Evolutionary conservation across 768 basidiomycete genomes (phyloP).

Genomic region (Nevesoporus exiguus): DNA sequence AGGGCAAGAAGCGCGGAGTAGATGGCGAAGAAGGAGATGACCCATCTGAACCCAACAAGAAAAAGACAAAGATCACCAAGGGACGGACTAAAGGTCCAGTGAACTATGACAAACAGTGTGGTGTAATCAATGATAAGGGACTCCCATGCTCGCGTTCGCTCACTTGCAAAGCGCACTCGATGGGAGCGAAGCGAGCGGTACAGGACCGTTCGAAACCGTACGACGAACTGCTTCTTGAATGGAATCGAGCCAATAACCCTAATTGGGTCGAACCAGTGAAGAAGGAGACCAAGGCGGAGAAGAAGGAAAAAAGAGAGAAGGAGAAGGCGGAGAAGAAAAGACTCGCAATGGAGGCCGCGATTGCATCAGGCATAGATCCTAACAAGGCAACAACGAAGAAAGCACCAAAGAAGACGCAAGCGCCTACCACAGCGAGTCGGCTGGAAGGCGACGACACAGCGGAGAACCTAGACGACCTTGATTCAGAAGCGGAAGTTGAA

Average conservation of each 20-base stretch:
- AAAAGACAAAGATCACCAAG: slow-evolving; percentile 80
- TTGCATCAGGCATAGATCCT: slow-evolving; percentile 52
- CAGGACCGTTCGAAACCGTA: slow-evolving; percentile 79
- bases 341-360: slow-evolving; percentile 65
- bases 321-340: slow-evolving; percentile 84
- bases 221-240: slow-evolving; percentile 86
- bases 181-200: slow-evolving; percentile 94
- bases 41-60: slow-evolving; percentile 63
- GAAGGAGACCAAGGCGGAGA: slow-evolving; percentile 81
- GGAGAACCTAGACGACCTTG: slow-evolving; percentile 75
- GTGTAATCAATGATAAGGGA: slow-evolving; percentile 94
- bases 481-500: slow-evolving; percentile 85
- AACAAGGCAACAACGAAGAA: slow-evolving; percentile 52
- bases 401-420: slow-evolving; percentile 57
- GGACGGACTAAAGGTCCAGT: slow-evolving; percentile 82
- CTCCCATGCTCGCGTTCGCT: slow-evolving; percentile 91
- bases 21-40: slow-evolving; percentile 70
- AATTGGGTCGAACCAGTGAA: slow-evolving; percentile 88
- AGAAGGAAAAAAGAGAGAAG: slow-evolving; percentile 77
- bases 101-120: slow-evolving; percentile 89
- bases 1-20: slow-evolving; percentile 77
- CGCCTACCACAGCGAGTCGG: slow-evolving; percentile 47
- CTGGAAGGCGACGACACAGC: slow-evolving; percentile 57
- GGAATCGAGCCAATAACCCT: slow-evolving; percentile 85
- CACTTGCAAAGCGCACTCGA: slow-evolving; percentile 97